Evolutionary conservation across 1,284 basidiomycete genomes (phyloP), one percentile per base, ranked within the genome.

Genomic region (Gomphus sp.): DNA sequence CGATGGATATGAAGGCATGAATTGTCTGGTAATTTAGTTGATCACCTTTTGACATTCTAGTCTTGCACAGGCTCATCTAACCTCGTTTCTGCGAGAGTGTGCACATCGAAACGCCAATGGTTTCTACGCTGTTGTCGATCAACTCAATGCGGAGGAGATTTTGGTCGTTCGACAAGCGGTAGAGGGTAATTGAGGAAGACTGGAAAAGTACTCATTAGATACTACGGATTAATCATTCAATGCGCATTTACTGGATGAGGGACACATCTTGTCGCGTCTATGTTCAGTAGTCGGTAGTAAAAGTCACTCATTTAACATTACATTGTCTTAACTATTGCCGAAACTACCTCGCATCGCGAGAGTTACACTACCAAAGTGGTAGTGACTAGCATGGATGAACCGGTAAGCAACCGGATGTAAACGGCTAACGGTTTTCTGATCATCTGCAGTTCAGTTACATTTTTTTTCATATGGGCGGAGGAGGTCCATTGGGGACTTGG

Each of bases 1-100:
- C 87, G 65, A 87, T 98, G 70, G 91, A 98, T 66, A 84, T 97
- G 75, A 84, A 85, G 73, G 93, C 92, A 62, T 64, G 82, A 73
- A 14, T 34, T 52, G 47, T 49, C 49, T 16, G 33, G 44, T 25
- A 8, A 22, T 50, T 56, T 28, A 39, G 49, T 43, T 18, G 11
- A 37, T 63, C 60, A 16, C 62, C 61, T 37, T 60, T 25, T 56
- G 60, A 62, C 44, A 39, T 49, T 41, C 36, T 11, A 52, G 16
- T 11, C n/a, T 9, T 33, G n/a, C 37, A 25, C 62, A 92, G 89
- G 77, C 75, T 2, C 84, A 91, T 67, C 71, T 92, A 31, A 62
- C 84, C 10, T 68, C 75, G 1, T 91, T 93, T 70, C 74, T 94
- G 66, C 78, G 78, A 60, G 81, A 89, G 64, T 86, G 83, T 56